Base-by-base conservation (phyloP, 352 stramenopile species). In the Pythium biforme region DNA sequence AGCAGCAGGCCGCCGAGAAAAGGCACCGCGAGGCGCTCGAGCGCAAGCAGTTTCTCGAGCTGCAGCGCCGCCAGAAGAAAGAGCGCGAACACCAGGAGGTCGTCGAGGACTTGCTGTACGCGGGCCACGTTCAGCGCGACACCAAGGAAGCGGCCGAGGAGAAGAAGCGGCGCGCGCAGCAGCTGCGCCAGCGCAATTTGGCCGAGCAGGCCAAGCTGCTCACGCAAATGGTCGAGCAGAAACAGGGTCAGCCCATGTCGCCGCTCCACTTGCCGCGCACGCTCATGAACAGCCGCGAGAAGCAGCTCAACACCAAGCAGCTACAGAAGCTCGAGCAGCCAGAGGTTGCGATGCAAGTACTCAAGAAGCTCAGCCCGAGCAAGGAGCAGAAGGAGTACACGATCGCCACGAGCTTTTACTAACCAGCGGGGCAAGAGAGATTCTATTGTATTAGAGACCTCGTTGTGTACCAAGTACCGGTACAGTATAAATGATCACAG, bases 241-340 rank as follows among this genome's bases (percentile, higher is more conserved):
- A 73, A 55, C 53, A 70, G 19, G 70, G 66, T 0, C 69, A 83
- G 48, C 71, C 81, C 27, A 76, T 81, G 43, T 84, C 79, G 26
- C 69, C 76, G 11, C 57, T 88, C 46, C 78, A 85, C 60, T 55
- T 85, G 51, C 78, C 78, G 22, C 79, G 80, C 43, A 70, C 73
- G 39, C 74, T 81, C 20, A 90, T 90, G 81, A 86, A 90, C 62
- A 79, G 70, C 54, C 73, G 77, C 8, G 81, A 90, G 61, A 79
- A 73, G 39, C 43, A 76, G 27, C 69, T 90, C 41, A 90, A 90
- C 57, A 75, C 78, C 23, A 82, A 86, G 61, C 61, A 86, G 15
- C 57, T 90, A n/a, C 69, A 87, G 59, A 90, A 90, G 57, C 72
- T 90, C 1, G 76, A 90, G 41, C 73, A 88, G 45, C 62, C 63